Percentiles rank a stretch among this genome's conserved stretches.
Evolutionary conservation across 2,329 filamentous ascomycete genomes (phyloP).

Genomic region (Penicillium sclerotiorum): DNA sequence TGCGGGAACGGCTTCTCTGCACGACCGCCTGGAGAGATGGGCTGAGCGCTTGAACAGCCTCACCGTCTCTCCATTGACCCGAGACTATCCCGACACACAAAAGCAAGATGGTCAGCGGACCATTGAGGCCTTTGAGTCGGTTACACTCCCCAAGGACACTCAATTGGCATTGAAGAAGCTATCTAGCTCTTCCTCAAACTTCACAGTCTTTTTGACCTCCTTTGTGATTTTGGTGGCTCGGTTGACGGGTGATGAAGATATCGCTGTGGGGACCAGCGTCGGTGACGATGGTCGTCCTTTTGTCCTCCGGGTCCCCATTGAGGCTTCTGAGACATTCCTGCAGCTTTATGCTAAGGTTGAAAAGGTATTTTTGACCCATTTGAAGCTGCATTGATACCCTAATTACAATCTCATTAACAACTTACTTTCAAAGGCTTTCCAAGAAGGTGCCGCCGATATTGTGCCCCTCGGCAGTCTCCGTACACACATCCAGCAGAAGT

Average conservation of each 20-base stretch:
- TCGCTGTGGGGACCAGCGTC: constrained; percentile 49
- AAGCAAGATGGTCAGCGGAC: constrained; percentile 41
- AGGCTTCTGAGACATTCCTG: constrained; percentile 43
- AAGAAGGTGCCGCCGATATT: constrained; percentile 44
- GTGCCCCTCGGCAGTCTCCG: constrained; percentile 46
- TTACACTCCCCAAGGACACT: constrained; percentile 40
- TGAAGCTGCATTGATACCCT: too few relatives aligned
- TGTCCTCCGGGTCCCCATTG: constrained; percentile 47
- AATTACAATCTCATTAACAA: background rate
- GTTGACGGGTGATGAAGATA: constrained; percentile 54
- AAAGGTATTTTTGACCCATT: too few relatives aligned
- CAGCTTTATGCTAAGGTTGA: constrained; percentile 44
- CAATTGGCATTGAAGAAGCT: constrained; percentile 44
- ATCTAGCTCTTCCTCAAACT: constrained; percentile 36
- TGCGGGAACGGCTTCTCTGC: constrained; percentile 36
- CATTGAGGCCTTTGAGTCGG: constrained; percentile 48
- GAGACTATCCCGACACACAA: constrained; percentile 46
- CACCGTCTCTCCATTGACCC: constrained; percentile 47
- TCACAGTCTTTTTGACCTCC: constrained; percentile 47
- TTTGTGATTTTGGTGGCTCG: constrained; percentile 49
- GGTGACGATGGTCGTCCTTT: constrained; percentile 49
- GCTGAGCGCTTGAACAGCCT: constrained; percentile 44
- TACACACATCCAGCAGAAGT: constrained; percentile 44
- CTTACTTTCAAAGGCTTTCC: constrained; percentile 41
- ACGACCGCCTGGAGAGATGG: constrained; percentile 47